Conservation (phyloP, 352 stramenopile species). For the Phytophthora ohioensis region DNA sequence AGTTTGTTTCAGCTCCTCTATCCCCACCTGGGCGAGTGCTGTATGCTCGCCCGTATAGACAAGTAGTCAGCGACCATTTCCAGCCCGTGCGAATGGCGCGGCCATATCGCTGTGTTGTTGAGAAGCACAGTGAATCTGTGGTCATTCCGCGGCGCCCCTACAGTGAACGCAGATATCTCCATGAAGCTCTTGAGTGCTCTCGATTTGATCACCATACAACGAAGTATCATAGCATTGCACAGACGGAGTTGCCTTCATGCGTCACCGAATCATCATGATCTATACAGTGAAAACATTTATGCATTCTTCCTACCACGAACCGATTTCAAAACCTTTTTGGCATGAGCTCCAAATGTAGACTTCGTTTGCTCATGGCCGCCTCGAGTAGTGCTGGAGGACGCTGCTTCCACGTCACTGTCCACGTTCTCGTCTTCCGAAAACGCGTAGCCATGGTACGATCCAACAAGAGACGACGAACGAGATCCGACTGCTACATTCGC, state of each 20-base stretch:
- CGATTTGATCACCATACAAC: background rate
- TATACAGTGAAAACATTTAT: conserved; percentile 31
- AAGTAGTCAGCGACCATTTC: conserved; percentile 46
- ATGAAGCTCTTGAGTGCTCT: conserved; percentile 10
- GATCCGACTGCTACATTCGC: conserved; percentile 15
- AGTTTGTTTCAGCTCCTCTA: conserved; percentile 1
- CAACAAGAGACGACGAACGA: conserved; percentile 23
- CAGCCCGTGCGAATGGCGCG: conserved; percentile 47
- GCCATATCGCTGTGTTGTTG: conserved; percentile 41
- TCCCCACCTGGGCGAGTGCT: conserved; percentile 34
- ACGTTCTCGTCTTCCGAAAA: conserved; percentile 85
- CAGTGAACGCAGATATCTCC: conserved; percentile 33
- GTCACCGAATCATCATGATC: conserved; percentile 9
- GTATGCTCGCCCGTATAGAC: conserved; percentile 45
- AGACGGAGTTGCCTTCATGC: conserved; percentile 20
- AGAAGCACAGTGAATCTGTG: conserved; percentile 47
- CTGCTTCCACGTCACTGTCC: conserved; percentile 69
- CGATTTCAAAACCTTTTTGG: conserved; percentile 85
- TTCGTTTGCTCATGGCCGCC: conserved; percentile 19
- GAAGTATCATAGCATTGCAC: conserved; percentile 19
- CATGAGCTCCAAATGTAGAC: conserved; percentile 30
- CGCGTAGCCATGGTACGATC: conserved; percentile 75
- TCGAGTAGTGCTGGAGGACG: conserved; percentile 39
- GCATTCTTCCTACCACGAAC: conserved; percentile 79
- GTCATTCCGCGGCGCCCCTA: conserved; percentile 36